Base-by-base conservation (phyloP, 2,329 filamentous ascomycete genomes). In the Trematosphaeria pertusa region DNA sequence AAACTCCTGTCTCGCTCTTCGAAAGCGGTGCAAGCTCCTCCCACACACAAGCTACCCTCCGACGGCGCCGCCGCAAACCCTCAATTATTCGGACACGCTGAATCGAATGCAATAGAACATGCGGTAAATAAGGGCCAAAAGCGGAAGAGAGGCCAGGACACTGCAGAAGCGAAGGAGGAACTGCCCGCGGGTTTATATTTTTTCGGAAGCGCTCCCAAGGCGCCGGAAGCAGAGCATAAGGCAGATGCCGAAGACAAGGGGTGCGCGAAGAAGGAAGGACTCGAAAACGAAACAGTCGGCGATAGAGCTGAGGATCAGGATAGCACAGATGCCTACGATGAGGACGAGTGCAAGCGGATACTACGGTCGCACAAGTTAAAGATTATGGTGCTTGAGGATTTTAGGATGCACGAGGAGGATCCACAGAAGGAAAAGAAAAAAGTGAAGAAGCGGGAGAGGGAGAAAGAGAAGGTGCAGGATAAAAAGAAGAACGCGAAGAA, bases 281-380 rank as follows among this genome's bases (percentile, higher is more conserved):
- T n/a, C n/a, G n/a, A n/a, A n/a, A 22, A 48, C 46, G 17, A 19
- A 46, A 21, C 50, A 50, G 17, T 24, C 17, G 14, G 37, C n/a
- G 42, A 32, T 1, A 41, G 18, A 2, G 17, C 43, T 15, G 34
- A 49, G 5, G 46, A 31, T 2, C 28, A 37, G 28, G 49, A 49
- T 1, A 9, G 37, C 45, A 4, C 43, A 43, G 51, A 61, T 18
- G 36, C 43, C 0, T 78, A 91, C 58, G 82, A 84, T 59, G 81
- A 88, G 61, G 86, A 87, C 46, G 84, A 92, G 66, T 87, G 89
- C 59, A 86, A 87, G 59, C 83, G 86, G 49, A 78, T 93, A 9
- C 74, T 96, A 51, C 86, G 86, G 51, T 87, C 85, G 46, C 91
- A 96, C 72, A 88, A 91, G 54, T 78, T 97, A 56, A 96, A 96